Base-by-base conservation (phyloP, 805 yeast species). In the Saturnispora sekii region DNA sequence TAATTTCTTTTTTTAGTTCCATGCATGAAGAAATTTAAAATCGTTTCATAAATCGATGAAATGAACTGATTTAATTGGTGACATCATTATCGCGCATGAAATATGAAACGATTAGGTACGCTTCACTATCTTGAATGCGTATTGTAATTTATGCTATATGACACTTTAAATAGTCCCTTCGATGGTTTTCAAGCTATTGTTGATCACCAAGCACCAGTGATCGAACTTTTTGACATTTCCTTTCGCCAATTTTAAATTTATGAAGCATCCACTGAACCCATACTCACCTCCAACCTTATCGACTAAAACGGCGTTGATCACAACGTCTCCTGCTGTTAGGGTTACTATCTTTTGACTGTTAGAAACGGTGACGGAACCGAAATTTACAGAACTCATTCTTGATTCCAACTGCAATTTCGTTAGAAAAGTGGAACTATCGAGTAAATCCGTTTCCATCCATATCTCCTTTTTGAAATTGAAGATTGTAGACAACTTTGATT, bases 191-290 rank as follows among this genome's bases (percentile, higher is more conserved):
- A 38, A 10, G 28, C 30, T 10, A 11, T 30, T 21, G 10, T 31
- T 30, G 2, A 42, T 9, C 6, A 42, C 6, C 11, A 30, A 30
- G 40, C 61, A 53, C 43, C 58, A 59, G 9, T 47, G 38, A 32
- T 45, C 39, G 32, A 53, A 53, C 10, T 50, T 45, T 10, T 51
- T 53, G 15, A 45, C 43, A 10, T 48, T 43, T 1, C 64, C 63
- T 4, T 49, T 48, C 9, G 51, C 28, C 38, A 53, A 58, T 7
- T 43, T 32, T 16, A 62, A 37, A 15, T 54, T 57, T 6, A 60
- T 45, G 29, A 56, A 56, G 43, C 65, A 60, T 3, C 66, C 66
- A 4, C 61, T 55, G 41, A 62, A 62, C 12, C 65, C 66, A 47
- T 48, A 60, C 35, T 60, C 62, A 11, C 48, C 44, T 3, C 64